phyloP scores from a whole-genome alignment of 2,329 filamentous ascomycete genomes.

The Macrophomina phaseolina region DNA sequence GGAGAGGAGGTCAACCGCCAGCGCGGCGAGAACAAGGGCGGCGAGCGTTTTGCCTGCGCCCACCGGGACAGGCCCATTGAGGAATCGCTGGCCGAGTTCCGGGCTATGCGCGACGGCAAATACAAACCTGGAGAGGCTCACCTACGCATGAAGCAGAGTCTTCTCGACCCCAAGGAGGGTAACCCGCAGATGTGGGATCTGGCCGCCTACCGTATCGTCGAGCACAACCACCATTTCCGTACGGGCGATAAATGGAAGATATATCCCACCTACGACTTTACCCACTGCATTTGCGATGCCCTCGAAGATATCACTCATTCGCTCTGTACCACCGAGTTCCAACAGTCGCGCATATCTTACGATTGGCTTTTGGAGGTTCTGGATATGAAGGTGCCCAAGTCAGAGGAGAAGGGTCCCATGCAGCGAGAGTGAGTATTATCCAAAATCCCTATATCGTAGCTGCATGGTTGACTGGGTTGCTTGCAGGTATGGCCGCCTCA shows the following conservation, averaged over 20 bases:
- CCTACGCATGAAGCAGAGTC: slow-evolving; percentile 90
- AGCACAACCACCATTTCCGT: slow-evolving; percentile 74
- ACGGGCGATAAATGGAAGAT: slow-evolving; percentile 88
- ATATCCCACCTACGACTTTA: slow-evolving; percentile 94
- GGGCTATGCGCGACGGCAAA: slow-evolving; percentile 88
- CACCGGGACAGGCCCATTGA: slow-evolving; percentile 78
- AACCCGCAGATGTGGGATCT: slow-evolving; percentile 98
- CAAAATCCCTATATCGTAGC: slow-evolving; percentile 38
- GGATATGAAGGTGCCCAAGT: slow-evolving; percentile 74
- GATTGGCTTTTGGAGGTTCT: slow-evolving; percentile 86
- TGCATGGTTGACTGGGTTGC: slow-evolving; percentile 29
- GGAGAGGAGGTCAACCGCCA: slow-evolving; percentile 85
- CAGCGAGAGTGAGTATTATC: slow-evolving; percentile 72
- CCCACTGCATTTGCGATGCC: slow-evolving; percentile 88
- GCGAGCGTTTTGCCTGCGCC: slow-evolving; percentile 76
- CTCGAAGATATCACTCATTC: slow-evolving; percentile 92
- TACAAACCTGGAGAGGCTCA: slow-evolving; percentile 85
- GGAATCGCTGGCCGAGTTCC: slow-evolving; percentile 80
- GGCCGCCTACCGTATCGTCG: slow-evolving; percentile 84
- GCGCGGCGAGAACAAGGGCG: slow-evolving; percentile 71
- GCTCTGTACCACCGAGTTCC: slow-evolving; percentile 91
- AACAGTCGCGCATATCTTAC: slow-evolving; percentile 82
- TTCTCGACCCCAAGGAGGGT: slow-evolving; percentile 64
- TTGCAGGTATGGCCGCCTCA: slow-evolving; percentile 67
- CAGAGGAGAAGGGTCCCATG: slow-evolving; percentile 69